Conservation (phyloP, 1,284 basidiomycete genomes). For the Apiotrichum porosum region DNA sequence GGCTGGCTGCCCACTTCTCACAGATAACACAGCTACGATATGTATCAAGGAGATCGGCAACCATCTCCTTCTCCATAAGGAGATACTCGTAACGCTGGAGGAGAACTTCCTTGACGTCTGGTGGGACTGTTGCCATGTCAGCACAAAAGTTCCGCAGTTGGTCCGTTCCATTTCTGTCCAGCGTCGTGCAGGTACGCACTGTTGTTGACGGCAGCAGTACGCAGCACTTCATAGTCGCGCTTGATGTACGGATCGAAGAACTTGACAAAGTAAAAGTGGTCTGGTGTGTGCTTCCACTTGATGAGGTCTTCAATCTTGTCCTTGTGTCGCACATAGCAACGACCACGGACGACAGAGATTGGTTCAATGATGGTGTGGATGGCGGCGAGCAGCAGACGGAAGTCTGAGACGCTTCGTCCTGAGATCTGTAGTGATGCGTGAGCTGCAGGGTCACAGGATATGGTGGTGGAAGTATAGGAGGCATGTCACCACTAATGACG, state of each 20-base stretch:
- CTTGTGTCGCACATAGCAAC: conserved; percentile 87
- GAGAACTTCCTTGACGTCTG: conserved; percentile 69
- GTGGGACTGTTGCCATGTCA: conserved; percentile 59
- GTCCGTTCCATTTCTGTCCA: not conserved
- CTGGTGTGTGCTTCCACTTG: conserved; percentile 91
- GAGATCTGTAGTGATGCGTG: conserved; percentile 47
- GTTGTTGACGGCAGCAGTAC: conserved; percentile 79
- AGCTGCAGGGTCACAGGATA: not conserved
- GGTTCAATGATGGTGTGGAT: conserved; percentile 94
- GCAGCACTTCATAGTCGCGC: conserved; percentile 94
- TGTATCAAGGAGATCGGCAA: conserved; percentile 81
- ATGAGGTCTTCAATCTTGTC: conserved; percentile 89
- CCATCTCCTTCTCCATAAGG: conserved; percentile 85
- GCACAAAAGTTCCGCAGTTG: not conserved
- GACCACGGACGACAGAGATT: conserved; percentile 81
- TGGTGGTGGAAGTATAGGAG: not conserved
- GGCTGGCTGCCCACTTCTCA: conserved; percentile 67
- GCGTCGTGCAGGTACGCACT: conserved; percentile 57
- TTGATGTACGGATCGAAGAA: conserved; percentile 97
- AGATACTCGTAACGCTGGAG: conserved; percentile 87
- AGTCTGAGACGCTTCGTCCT: conserved; percentile 60
- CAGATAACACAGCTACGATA: conserved; percentile 83
- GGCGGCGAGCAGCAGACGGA: conserved; percentile 82
- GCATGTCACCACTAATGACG: not conserved
- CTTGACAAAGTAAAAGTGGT: conserved; percentile 90